These are phyloP conservation scores for Aspergillus ochraceus DNA, from an alignment of 2,329 filamentous ascomycete species.

Conservation along the genomic window DNA sequence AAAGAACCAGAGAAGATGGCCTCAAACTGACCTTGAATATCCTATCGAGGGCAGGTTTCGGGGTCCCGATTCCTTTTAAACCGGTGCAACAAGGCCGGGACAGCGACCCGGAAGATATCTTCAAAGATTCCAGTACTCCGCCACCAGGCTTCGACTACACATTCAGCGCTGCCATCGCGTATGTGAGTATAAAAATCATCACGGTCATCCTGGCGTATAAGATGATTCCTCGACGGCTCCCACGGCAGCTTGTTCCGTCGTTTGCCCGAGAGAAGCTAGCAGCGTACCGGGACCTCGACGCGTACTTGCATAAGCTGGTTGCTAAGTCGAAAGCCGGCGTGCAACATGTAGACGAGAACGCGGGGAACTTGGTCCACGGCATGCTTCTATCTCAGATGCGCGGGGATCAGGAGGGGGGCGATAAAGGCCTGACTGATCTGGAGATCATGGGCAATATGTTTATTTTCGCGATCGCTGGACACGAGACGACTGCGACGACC, in stretches of 20 bases:
- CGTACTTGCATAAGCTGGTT: slow-evolving; percentile 17
- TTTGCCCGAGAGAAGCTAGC: slow-evolving; percentile 33
- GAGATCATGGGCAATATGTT: slow-evolving; percentile 55
- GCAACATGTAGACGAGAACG: not conserved
- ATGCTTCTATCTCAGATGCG: slow-evolving; percentile 11
- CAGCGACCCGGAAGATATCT: slow-evolving; percentile 23
- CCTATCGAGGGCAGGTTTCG: slow-evolving; percentile 38
- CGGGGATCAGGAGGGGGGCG: not conserved
- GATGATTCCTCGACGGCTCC: slow-evolving; percentile 21
- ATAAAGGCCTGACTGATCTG: slow-evolving; percentile 13
- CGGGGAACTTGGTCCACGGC: slow-evolving; percentile 14
- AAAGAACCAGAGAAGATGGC: slow-evolving; percentile 31
- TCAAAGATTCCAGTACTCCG: slow-evolving; percentile 15
- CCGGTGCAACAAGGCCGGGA: slow-evolving; percentile 13
- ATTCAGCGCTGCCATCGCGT: slow-evolving; percentile 26
- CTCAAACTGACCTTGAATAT: slow-evolving; percentile 39
- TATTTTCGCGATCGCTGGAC: slow-evolving; percentile 52
- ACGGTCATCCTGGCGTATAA: slow-evolving; percentile 17
- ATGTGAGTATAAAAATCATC: slow-evolving; percentile 17
- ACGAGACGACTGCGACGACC: slow-evolving; percentile 52
- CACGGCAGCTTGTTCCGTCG: slow-evolving; percentile 15
- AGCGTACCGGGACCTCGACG: slow-evolving; percentile 24
- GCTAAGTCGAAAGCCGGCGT: slow-evolving; percentile 29
- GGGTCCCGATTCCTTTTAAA: slow-evolving; percentile 24
- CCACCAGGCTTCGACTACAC: slow-evolving; percentile 23